phyloP scores from a whole-genome alignment of 208 protist genomes.

The Crithidia mellificae region DNA sequence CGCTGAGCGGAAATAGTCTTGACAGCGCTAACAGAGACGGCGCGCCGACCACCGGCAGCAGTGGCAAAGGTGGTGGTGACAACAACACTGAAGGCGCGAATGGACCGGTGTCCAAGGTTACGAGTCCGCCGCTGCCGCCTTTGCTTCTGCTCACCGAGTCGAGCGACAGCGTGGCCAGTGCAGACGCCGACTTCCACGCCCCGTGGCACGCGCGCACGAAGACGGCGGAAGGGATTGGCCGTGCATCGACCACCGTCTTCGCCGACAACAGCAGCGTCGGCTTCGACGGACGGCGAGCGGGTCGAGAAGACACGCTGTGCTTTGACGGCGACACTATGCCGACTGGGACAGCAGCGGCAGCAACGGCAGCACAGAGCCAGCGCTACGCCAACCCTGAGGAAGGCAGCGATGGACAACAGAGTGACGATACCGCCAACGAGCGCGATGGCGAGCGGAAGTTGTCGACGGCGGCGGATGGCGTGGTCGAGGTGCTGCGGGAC shows the following conservation, averaged over 20 bases:
- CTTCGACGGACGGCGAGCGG: neutral
- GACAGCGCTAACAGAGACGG: neutral
- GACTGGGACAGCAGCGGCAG: neutral
- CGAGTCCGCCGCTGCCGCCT: constrained; percentile 16
- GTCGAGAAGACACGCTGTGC: constrained; percentile 4
- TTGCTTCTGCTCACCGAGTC: constrained; percentile 26
- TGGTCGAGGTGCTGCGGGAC: constrained; percentile 32
- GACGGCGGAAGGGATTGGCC: neutral
- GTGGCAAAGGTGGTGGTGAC: neutral
- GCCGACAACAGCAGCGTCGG: neutral
- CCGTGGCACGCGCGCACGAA: neutral
- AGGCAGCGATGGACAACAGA: too few species aligned
- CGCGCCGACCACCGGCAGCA: neutral
- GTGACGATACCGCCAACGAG: neutral
- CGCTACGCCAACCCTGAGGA: neutral
- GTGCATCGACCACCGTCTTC: neutral
- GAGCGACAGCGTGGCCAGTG: neutral
- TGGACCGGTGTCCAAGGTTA: too few species aligned
- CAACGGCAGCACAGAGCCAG: neutral
- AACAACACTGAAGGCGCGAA: neutral
- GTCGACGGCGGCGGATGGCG: constrained; percentile 2
- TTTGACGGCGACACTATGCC: constrained; percentile 13
- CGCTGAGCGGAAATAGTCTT: neutral
- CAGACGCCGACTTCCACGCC: neutral
- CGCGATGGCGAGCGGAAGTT: neutral